Conservation (phyloP, 768 basidiomycete species). For the Sutorius australiensis region DNA sequence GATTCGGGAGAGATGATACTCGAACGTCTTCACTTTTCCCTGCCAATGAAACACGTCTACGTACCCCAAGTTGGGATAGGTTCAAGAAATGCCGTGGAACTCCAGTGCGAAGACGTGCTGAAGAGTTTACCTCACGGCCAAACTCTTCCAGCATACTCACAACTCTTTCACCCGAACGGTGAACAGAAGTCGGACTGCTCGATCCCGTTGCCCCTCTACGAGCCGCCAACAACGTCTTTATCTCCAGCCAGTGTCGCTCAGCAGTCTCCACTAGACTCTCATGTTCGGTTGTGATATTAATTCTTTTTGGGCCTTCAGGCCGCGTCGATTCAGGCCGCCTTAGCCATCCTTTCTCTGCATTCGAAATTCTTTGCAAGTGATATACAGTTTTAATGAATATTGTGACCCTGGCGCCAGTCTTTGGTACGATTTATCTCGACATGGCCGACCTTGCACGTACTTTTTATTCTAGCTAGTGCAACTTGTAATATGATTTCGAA, state of each 20-base stretch:
- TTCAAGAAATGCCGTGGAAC: not conserved
- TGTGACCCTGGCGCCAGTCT: not conserved
- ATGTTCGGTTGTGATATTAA: not conserved
- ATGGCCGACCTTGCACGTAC: not conserved
- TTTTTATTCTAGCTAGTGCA: not conserved
- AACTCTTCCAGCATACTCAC: conserved; percentile 69
- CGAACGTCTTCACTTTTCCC: conserved; percentile 33
- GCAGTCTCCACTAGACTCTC: not conserved
- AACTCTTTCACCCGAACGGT: conserved; percentile 71
- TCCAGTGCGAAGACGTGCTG: conserved; percentile 5
- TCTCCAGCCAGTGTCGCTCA: not conserved
- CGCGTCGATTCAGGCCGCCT: conserved; percentile 14
- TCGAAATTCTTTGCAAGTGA: not conserved
- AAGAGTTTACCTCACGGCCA: conserved; percentile 22
- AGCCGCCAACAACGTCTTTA: conserved; percentile 32
- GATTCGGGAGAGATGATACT: conserved; percentile 26
- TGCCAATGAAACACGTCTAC: conserved; percentile 53
- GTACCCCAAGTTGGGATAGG: conserved; percentile 27
- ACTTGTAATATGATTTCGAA: too few relatives aligned
- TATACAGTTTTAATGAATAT: not conserved
- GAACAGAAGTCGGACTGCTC: conserved; percentile 67
- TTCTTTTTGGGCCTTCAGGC: not conserved
- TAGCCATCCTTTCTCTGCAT: not conserved
- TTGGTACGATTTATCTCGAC: not conserved
- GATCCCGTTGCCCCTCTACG: conserved; percentile 61